Evolutionary conservation across 139 green algal species (phyloP).

Genomic region (Raphidocelis subcapitata): DNA sequence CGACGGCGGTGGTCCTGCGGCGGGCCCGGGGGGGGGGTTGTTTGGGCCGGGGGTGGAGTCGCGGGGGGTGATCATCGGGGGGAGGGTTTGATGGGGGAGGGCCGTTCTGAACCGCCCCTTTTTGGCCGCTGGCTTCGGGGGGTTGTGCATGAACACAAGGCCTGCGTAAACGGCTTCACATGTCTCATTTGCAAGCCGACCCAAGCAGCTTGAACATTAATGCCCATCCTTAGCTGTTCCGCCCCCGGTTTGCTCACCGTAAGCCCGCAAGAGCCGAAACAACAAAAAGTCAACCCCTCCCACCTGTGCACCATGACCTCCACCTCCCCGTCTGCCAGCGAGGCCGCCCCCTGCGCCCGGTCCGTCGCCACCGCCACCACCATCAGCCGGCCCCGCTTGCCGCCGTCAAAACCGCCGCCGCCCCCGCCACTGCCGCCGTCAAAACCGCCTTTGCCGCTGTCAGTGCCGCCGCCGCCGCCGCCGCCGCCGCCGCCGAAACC

Average conservation of each 20-base stretch:
- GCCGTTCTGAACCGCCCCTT: no score
- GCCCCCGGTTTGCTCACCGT: neutral
- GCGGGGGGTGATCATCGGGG: no score
- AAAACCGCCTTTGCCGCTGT: no score
- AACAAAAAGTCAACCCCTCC: neutral
- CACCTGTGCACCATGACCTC: constrained; percentile 51
- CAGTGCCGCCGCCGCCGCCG: no score
- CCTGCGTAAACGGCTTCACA: neutral
- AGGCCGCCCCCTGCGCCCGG: constrained; percentile 56
- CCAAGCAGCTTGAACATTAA: neutral
- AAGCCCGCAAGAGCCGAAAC: neutral
- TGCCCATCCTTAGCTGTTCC: neutral
- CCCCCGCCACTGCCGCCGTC: no score
- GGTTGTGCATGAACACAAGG: neutral
- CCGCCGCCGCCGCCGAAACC: no score
- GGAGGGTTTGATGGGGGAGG: no score
- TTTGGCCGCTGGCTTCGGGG: no score
- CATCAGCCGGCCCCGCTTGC: no score
- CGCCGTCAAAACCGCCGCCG: no score
- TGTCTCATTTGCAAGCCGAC: neutral
- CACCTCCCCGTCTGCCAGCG: constrained; percentile 33
- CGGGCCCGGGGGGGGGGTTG: no score
- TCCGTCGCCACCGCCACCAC: constrained; percentile 59
- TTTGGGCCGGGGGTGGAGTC: no score
- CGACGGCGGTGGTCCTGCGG: constrained; percentile 27